Percentiles rank a stretch among this genome's conserved stretches.
These are phyloP conservation scores for Warburgia ugandensis DNA, from an alignment of 164 flowering plant species.

Conservation along the genomic window DNA sequence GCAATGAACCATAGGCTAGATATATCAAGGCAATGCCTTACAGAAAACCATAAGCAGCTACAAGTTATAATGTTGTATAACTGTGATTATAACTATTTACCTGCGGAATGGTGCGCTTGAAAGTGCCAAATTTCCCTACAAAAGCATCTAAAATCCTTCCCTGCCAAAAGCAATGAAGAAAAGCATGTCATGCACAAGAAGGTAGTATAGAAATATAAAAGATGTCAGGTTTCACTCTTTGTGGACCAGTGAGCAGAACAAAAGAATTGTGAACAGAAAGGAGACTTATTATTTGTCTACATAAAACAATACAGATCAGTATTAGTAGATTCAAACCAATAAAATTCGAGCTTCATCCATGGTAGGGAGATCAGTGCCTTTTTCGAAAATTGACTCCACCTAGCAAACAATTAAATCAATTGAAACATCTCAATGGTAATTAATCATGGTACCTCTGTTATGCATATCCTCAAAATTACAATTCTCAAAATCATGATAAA, in stretches of 20 bases:
- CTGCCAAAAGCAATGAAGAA: conserved; percentile 25
- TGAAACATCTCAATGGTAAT: not conserved
- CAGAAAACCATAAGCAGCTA: not conserved
- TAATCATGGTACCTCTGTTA: not conserved
- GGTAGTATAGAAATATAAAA: not conserved
- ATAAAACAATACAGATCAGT: not conserved
- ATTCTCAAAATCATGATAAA: not conserved
- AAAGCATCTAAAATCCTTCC: conserved; percentile 96
- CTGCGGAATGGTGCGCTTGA: conserved; percentile 96
- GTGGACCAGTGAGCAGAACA: no score
- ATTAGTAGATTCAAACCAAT: conserved; percentile 39
- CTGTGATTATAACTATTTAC: conserved; percentile 31
- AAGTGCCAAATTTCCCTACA: conserved; percentile 96
- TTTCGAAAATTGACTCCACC: conserved; percentile 98
- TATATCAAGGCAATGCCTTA: not conserved
- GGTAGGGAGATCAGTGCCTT: conserved; percentile 77
- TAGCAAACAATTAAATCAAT: conserved; percentile 12
- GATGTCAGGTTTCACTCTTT: not conserved
- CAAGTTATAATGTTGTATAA: not conserved
- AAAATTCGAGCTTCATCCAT: conserved; percentile 90
- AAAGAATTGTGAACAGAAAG: not conserved
- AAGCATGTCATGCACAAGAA: not conserved
- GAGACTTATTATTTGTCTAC: not conserved
- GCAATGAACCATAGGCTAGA: no score
- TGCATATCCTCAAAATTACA: not conserved